Conservation (phyloP, 2,329 filamentous ascomycete species). For the Trichoderma cornu-damae region DNA sequence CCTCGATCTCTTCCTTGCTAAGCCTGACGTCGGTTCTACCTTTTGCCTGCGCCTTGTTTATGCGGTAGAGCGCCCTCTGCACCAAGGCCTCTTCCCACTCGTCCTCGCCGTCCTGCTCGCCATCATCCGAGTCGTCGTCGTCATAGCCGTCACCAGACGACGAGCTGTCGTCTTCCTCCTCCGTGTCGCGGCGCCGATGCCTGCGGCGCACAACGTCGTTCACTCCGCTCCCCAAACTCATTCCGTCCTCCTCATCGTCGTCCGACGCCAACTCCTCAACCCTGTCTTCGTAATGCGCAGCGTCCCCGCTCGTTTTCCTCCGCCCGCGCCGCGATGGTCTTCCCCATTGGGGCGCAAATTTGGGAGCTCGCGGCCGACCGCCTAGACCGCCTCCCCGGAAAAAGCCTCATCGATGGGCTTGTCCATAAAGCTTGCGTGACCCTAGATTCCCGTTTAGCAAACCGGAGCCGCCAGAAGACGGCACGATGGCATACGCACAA, state of each 20-base stretch:
- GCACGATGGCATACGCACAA: slow-evolving; percentile 35
- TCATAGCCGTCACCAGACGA: slow-evolving; percentile 25
- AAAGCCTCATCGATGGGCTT: slow-evolving; percentile 99
- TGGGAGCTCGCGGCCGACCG: slow-evolving; percentile 99
- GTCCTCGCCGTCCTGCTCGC: slow-evolving; percentile 22
- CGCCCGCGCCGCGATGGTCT: slow-evolving; percentile 92
- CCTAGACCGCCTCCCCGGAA: slow-evolving; percentile 99
- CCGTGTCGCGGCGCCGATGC: slow-evolving; percentile 29
- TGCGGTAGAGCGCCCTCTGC: slow-evolving; percentile 72
- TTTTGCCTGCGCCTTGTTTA: slow-evolving; percentile 68
- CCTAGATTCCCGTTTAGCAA: slow-evolving; percentile 33
- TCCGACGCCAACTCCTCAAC: slow-evolving; percentile 66
- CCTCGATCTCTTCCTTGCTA: slow-evolving; percentile 72
- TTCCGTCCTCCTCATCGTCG: slow-evolving; percentile 53
- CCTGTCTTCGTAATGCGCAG: slow-evolving; percentile 36
- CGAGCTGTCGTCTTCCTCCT: slow-evolving; percentile 30
- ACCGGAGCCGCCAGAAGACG: neutral
- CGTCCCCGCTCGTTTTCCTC: slow-evolving; percentile 53
- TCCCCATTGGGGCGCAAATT: slow-evolving; percentile 92
- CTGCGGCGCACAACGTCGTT: slow-evolving; percentile 38
- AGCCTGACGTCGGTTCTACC: slow-evolving; percentile 77
- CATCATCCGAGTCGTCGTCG: slow-evolving; percentile 35
- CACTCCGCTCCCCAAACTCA: slow-evolving; percentile 46
- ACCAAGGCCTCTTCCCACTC: slow-evolving; percentile 67
- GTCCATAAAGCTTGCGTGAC: slow-evolving; percentile 93